Base-by-base conservation (phyloP, 169 alveolate genomes). In the Eimeria maxima region DNA sequence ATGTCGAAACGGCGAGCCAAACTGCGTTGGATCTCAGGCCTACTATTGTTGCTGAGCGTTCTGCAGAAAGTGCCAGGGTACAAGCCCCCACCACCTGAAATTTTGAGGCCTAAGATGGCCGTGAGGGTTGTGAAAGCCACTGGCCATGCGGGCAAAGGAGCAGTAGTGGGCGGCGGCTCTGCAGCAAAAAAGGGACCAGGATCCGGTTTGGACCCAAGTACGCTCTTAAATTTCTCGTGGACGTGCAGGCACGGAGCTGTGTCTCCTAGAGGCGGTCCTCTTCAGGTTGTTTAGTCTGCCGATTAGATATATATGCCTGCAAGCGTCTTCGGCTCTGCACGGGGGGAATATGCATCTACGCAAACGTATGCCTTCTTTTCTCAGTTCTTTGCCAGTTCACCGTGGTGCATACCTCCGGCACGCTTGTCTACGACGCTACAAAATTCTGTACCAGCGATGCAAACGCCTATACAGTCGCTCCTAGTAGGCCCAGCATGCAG, bases 391-490 rank as follows among this genome's bases (percentile, higher is more conserved):
- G 93, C 57, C 93, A 47, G 24, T 86, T 86, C 63, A 60, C 80
- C 1, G 80, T 86, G 63, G 93, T 86, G 45, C 93, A 86, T n/a
- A 86, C 93, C 20, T 38, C 42, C 24, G 93, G 93, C 57, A 6
- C 80, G n/a, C 74, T 86, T 60, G 47, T 86, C 63, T 86, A 86
- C 80, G 93, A 86, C 33, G 93, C 93, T 10, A 60, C 81, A 3
- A 86, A 86, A 60, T 86, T 86, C n/a, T 86, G 93, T 60, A 38
- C 69, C 22, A 86, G 93, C 81, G 93, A 86, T 18, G 93, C 93
- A 16, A 86, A 86, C 69, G 93, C 93, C 42, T 86, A 86, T 53
- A 86, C 81, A 2, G 81, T 86, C n/a, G 74, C 93, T 63, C 60
- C 93, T 33, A 57, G 93, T 86, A 63, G 20, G 80, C 27, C 42